Base-by-base conservation (phyloP, 352 stramenopile species). In the Phytophthora boehmeriae region DNA sequence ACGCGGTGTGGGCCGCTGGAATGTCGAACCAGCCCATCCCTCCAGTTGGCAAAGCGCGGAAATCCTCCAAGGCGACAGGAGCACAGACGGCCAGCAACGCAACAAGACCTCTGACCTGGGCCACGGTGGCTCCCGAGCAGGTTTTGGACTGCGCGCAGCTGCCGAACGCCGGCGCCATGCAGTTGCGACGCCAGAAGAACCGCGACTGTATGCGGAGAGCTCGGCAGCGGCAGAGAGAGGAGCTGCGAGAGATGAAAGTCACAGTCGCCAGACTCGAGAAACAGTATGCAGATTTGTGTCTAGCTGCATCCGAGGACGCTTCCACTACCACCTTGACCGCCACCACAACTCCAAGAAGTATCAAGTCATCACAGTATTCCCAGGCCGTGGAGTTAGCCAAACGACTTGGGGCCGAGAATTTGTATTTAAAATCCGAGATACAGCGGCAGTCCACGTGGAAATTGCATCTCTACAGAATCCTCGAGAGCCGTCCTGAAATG, bases 361-460 rank as follows among this genome's bases (percentile, higher is more conserved):
- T 47, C n/a, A 8, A 11, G 4, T 17, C 55, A 8, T 52, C 13
- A 41, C 57, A 59, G 50, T 82, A 77, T 51, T 35, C 59, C 19
- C 55, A 72, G 35, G 54, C 49, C 0, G 48, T 66, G 17, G 69
- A 73, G 4, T 46, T 73, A 19, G 58, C 60, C 8, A 75, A 80
- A 32, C 41, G 59, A 13, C 67, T 85, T 9, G 75, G 75, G 19
- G 73, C 75, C 8, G 70, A 85, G 44, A 80, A 85, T 57, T 67
- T 85, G 44, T 76, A 70, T 27, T 53, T 85, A 4, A 73, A 75
- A 25, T 63, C 70, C 5, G 58, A 68, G 19, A 69, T 85, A 35
- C 75, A 80, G 47, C 67, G 80, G 19, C 61, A 80, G 14, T 54
- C 73, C 1, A 58, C 35, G 11, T 82, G 73, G 73, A 80, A 77